A percentile compares a stretch with the other conserved stretches of the same genome.
These are phyloP conservation scores for Scytalidium sp. DNA, from an alignment of 2,329 filamentous ascomycete genomes.

Conservation along the genomic window DNA sequence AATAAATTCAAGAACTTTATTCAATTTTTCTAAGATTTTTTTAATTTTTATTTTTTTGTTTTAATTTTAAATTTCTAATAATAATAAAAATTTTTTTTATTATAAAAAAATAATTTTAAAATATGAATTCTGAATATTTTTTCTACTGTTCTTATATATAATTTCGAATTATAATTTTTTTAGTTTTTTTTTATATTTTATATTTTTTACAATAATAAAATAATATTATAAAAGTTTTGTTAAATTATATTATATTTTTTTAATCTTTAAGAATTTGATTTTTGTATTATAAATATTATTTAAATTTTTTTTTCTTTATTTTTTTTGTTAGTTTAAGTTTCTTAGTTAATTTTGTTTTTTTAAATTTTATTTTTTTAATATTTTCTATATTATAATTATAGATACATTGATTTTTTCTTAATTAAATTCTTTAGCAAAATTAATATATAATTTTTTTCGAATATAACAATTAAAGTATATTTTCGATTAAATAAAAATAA, in stretches of 20 bases:
- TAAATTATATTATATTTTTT: background rate
- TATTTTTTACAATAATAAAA: conserved; percentile 3
- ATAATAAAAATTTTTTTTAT: conserved; percentile 25
- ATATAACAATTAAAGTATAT: background rate
- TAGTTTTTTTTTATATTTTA: conserved; percentile 8
- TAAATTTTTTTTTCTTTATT: background rate
- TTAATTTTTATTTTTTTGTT: conserved; percentile 9
- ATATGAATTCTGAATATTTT: conserved; percentile 24
- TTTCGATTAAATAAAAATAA: background rate
- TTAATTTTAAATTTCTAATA: conserved; percentile 17
- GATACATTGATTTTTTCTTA: background rate
- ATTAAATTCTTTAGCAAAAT: background rate
- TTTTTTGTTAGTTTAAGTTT: background rate
- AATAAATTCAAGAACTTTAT: conserved; percentile 1
- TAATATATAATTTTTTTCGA: background rate
- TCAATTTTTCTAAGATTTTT: conserved; percentile 8
- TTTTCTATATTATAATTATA: background rate
- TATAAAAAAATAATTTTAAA: conserved; percentile 25
- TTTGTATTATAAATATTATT: background rate
- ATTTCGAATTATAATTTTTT: background rate
- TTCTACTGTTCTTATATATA: conserved; percentile 7
- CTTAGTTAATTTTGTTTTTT: background rate
- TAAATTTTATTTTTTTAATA: background rate
- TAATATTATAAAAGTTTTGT: conserved; percentile 8
- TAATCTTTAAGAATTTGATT: background rate